Evolutionary conservation across 768 basidiomycete genomes (phyloP).

Genomic region (Pisolithus tinctorius): DNA sequence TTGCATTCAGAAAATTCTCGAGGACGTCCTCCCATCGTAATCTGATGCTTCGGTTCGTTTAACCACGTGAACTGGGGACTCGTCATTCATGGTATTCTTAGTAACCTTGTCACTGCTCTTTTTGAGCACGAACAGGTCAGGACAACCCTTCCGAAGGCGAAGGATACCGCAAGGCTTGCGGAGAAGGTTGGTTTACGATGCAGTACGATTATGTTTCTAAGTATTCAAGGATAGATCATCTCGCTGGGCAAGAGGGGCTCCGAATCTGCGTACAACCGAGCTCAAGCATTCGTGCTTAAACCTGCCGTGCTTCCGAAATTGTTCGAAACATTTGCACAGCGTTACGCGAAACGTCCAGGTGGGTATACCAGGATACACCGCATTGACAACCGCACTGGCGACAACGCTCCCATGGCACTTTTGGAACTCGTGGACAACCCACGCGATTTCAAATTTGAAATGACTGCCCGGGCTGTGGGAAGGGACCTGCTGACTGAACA

Average conservation of each 20-base stretch:
- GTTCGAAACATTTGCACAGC: constrained; percentile 69
- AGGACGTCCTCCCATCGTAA: constrained; percentile 88
- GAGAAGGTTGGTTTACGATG: constrained; percentile 60
- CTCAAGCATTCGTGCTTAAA: constrained; percentile 74
- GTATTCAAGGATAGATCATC: constrained; percentile 55
- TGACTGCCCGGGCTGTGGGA: constrained; percentile 83
- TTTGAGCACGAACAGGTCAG: constrained; percentile 94
- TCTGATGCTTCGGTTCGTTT: constrained; percentile 79
- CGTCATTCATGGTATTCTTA: constrained; percentile 24
- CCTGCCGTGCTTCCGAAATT: constrained; percentile 71
- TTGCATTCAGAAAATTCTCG: constrained; percentile 87
- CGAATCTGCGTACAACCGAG: constrained; percentile 60
- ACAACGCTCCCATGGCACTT: constrained; percentile 90
- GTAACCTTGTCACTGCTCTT: constrained; percentile 90
- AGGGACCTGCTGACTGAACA: constrained; percentile 67
- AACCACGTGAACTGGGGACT: neutral
- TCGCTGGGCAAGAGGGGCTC: constrained; percentile 85
- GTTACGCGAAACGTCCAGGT: constrained; percentile 78
- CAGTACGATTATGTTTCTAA: constrained; percentile 1
- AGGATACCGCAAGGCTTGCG: constrained; percentile 83
- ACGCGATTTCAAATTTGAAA: constrained; percentile 79
- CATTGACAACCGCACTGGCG: constrained; percentile 83
- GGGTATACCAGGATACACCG: constrained; percentile 95
- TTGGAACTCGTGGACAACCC: constrained; percentile 95
- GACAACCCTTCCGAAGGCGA: constrained; percentile 93